A percentile compares a stretch with the other conserved stretches of the same genome.
phyloP scores from a whole-genome alignment of 2,329 filamentous ascomycete species.

The Fusarium euwallaceae region DNA sequence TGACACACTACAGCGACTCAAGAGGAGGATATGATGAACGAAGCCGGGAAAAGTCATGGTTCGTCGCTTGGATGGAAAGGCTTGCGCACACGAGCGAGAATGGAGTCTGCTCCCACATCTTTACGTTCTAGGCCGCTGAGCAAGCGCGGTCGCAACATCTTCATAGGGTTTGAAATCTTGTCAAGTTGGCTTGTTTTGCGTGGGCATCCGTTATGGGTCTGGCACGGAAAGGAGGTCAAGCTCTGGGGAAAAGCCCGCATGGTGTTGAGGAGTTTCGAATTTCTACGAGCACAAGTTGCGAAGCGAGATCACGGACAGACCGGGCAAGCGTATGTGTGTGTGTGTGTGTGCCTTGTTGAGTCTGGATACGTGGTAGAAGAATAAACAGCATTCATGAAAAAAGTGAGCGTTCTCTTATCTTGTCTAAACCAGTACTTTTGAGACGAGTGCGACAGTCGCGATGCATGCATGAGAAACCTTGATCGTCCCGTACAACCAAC shows the following conservation, averaged over 20 bases:
- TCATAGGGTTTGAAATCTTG: constrained; percentile 11
- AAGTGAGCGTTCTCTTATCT: constrained; percentile 45
- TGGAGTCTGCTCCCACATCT: constrained; percentile 9
- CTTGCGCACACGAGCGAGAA: constrained; percentile 14
- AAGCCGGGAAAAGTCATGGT: constrained; percentile 21
- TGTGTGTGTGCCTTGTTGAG: neutral
- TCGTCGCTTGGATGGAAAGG: constrained; percentile 14
- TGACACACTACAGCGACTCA: constrained; percentile 6
- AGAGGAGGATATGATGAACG: constrained; percentile 30
- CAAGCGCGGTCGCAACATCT: constrained; percentile 7
- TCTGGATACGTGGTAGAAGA: constrained; percentile 11
- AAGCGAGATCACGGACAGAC: neutral
- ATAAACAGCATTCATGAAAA: constrained; percentile 31
- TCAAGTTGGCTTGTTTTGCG: constrained; percentile 19
- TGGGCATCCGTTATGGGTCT: constrained; percentile 31
- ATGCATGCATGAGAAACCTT: constrained; percentile 41
- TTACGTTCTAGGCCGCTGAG: constrained; percentile 21
- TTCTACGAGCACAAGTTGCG: constrained; percentile 12
- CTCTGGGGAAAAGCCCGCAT: constrained; percentile 35
- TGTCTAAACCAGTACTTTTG: constrained; percentile 46
- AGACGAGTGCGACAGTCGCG: constrained; percentile 40
- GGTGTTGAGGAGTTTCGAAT: constrained; percentile 34
- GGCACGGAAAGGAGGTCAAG: constrained; percentile 31
- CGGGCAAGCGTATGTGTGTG: neutral
- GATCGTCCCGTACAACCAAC: constrained; percentile 40